A percentile compares a stretch with the other conserved stretches of the same genome.
phyloP scores from a whole-genome alignment of 2,329 filamentous ascomycete genomes.

The Amesomyces nigricolor region DNA sequence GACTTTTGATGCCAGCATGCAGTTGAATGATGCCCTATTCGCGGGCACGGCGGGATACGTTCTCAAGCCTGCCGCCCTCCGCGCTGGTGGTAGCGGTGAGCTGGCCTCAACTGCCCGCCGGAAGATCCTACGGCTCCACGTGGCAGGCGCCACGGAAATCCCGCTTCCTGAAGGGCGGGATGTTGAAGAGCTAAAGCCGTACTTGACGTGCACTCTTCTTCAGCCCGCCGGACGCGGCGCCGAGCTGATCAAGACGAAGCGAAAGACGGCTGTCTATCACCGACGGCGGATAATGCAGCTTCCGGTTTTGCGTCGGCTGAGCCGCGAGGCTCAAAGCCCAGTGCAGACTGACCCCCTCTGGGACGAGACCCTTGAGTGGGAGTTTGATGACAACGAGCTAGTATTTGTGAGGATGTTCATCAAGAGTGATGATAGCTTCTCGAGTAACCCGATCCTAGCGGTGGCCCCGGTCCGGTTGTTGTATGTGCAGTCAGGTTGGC shows the following conservation, averaged over 20 bases:
- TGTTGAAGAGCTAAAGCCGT: constrained; percentile 53
- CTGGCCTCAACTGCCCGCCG: background rate
- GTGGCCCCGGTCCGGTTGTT: constrained; percentile 55
- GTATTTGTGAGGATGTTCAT: constrained; percentile 59
- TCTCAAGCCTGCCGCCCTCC: constrained; percentile 56
- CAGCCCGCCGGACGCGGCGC: constrained; percentile 49
- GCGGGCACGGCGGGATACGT: constrained; percentile 60
- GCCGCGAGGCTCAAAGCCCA: constrained; percentile 44
- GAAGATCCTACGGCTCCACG: constrained; percentile 47
- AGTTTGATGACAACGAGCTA: constrained; percentile 61
- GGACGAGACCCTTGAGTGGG: constrained; percentile 63
- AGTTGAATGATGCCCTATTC: constrained; percentile 64
- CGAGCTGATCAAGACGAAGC: constrained; percentile 51
- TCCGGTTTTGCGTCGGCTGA: constrained; percentile 43
- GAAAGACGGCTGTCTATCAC: constrained; percentile 56
- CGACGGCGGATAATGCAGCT: background rate
- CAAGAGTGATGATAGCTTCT: constrained; percentile 61
- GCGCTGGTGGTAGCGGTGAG: constrained; percentile 39
- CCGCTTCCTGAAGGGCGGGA: constrained; percentile 48
- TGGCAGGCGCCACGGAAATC: constrained; percentile 58
- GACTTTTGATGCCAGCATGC: constrained; percentile 59
- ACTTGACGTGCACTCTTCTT: constrained; percentile 59
- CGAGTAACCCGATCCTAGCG: constrained; percentile 56
- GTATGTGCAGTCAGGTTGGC: constrained; percentile 52
- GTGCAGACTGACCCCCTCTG: constrained; percentile 56